Evolutionary conservation across 2,329 filamentous ascomycete genomes (phyloP), one percentile per base, ranked within the genome.

Genomic region (Fusarium fujikuroi): DNA sequence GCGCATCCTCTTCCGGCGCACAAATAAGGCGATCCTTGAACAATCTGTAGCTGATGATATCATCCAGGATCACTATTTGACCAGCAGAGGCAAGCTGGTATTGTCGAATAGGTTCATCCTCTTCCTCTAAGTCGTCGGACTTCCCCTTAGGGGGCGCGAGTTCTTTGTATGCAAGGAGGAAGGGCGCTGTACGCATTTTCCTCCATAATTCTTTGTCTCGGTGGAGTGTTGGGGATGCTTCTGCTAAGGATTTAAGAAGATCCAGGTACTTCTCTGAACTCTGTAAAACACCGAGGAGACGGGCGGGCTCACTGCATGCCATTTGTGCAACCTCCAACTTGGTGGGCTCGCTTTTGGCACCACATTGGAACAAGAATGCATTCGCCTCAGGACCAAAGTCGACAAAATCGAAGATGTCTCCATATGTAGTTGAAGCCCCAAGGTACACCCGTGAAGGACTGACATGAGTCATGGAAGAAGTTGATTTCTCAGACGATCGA

Each of bases 391-490:
- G 84, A 0, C 95, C 95, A 83, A 98, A 99, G 80, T 98, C 93
- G 19, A 98, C 95, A 81, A 98, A 99, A 79, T 98, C 95, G 75
- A 99, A 97, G 37, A 99, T 97, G 37, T 97, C 93, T 16, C 90
- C 92, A 77, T 97, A 99, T 12, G 86, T 87, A 5, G 84, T 80
- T 10, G 88, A 90, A 34, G 74, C 91, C 14, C 96, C 96, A 5
- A 99, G 86, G 80, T 97, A 99, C 71, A 92, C 95, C 44, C 91
- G 87, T 50, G 87, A 88, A 9, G 96, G 95, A 21, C 89, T 87
- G 49, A 95, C 86, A 75, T 80, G 75, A 7, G 77, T 74, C 4
- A 77, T 44, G 5, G 58, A 77, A 47, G 77, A 79, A 61, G 79
- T 57, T 44, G 82, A 72, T 66, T 87, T 89, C 65, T 87, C 87